Base-by-base conservation (phyloP, 495 filamentous ascomycete species). In the Penicillium desertorum region DNA sequence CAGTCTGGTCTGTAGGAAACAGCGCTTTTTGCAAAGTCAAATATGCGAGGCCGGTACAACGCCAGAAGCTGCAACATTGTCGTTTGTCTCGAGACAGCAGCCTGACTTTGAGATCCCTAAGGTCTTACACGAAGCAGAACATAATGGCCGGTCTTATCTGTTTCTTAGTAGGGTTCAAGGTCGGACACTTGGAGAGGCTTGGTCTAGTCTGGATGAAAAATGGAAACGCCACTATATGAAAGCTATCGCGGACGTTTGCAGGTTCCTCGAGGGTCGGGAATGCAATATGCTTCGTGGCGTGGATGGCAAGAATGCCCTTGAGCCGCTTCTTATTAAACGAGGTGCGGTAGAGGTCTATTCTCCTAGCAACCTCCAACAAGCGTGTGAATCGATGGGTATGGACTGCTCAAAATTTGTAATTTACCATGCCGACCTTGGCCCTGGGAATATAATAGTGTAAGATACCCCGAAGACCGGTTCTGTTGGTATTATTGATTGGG, bases 1-100 rank as follows among this genome's bases (percentile, higher is more conserved):
- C 43, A 7, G 53, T 55, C 14, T 55, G 42, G 29, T 55, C 43
- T 17, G 23, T 55, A 30, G 19, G 42, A 44, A 44, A 44, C 8
- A 44, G 17, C 42, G 42, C 42, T 10, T 44, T 44, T 20, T 44
- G 42, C 42, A 44, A 44, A 8, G 42, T 44, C 42, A 44, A 44
- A 5, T 44, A 11, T 20, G 5, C 19, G 19, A 20, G 6, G 1
- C 11, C 1, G 42, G 42, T 11, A 44, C 11, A 44, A 44, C 42
- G 7, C 8, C 19, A 10, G 42, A 44, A 23, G 42, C 42, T 7
- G 42, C 42, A 23, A 44, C 23, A 23, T 23, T 23, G 23, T 23
- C 23, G 5, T 23, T 23, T 23, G 23, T 23, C 23, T 23, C 23
- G 23, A 23, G 4, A 5, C 23, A 44, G 42, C 19, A 20, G 17